Evolutionary conservation across 1,284 basidiomycete genomes (phyloP).

Genomic region (Gomphus bonarii): DNA sequence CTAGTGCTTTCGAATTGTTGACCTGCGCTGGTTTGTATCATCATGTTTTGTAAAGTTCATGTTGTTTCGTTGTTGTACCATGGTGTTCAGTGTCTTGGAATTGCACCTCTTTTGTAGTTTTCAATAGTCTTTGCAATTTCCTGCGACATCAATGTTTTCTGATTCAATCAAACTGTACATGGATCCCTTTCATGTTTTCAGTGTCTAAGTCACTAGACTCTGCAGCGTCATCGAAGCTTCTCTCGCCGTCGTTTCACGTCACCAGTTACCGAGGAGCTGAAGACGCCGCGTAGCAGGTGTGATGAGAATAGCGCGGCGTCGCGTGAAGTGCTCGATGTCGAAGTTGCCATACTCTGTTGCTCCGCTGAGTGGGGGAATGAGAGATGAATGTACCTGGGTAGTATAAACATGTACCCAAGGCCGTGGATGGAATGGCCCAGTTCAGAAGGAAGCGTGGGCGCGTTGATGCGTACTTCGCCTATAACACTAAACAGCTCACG

Average conservation of each 20-base stretch:
- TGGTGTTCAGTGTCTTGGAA: too few species aligned
- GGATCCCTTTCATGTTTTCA: too few species aligned
- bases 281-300: neutral
- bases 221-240: too few species aligned
- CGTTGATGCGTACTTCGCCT: constrained; percentile 35
- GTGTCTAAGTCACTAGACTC: too few species aligned
- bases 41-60: too few species aligned
- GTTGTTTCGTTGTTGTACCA: too few species aligned
- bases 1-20: too few species aligned
- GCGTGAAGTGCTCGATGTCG: constrained; percentile 40
- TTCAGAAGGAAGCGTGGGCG: constrained; percentile 22
- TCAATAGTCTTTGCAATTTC: too few species aligned
- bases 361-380: constrained; percentile 24
- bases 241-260: neutral
- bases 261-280: neutral
- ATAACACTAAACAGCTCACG: neutral
- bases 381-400: neutral
- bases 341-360: constrained; percentile 42
- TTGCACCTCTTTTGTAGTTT: too few species aligned
- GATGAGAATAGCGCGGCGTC: constrained; percentile 30
- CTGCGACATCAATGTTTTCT: too few species aligned
- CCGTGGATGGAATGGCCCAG: constrained; percentile 17
- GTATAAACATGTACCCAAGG: constrained; percentile 20
- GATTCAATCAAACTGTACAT: too few species aligned
- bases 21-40: too few species aligned